Base-by-base conservation (phyloP, 1,284 basidiomycete species). In the Cryptococcus hybrid region DNA sequence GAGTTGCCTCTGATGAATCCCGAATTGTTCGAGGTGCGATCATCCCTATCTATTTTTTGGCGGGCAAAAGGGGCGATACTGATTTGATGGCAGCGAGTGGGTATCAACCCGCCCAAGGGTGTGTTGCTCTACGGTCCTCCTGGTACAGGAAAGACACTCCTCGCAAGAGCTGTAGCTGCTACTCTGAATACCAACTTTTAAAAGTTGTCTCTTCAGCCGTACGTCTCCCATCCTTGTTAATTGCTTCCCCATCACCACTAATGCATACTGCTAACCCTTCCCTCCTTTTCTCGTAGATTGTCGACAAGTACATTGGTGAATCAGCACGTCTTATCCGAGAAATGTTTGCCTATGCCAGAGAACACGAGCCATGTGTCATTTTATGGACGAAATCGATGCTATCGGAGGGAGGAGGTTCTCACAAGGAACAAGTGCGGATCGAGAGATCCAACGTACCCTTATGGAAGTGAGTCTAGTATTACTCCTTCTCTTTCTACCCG, bases 261-360 rank as follows among this genome's bases (percentile, higher is more conserved):
- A 30, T 30, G 30, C 30, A 30, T 4, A 30, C 3, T 30, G 30
- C 30, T 30, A 30, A 30, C 30, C 30, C 30, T 30, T 4, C 30
- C 30, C 30, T 30, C 4, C 30, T 30, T 18, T 11, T 51, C 51
- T 11, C 15, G 51, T 60, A 78, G 76, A 98, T 99, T 66, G 96
- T 99, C 57, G 95, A 99, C 84, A 99, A 99, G 80, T 99, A 99
- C 78, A 99, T 99, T 59, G 96, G 96, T 68, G 96, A 99, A 81
- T 92, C 89, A 59, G 95, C 95, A 11, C 85, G 95, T 57, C 85
- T 98, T 5, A 88, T 99, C 30, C 85, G 91, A 63, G 94, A 99
- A 77, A 98, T 99, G 95, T 99, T 99, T 73, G 93, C 90, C 11
- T 99, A 98, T 76, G 95, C 95, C 7, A 85, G 84, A 66, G 95